These are phyloP conservation scores for Botrytis elliptica DNA, from an alignment of 2,329 filamentous ascomycete species.

Conservation along the genomic window DNA sequence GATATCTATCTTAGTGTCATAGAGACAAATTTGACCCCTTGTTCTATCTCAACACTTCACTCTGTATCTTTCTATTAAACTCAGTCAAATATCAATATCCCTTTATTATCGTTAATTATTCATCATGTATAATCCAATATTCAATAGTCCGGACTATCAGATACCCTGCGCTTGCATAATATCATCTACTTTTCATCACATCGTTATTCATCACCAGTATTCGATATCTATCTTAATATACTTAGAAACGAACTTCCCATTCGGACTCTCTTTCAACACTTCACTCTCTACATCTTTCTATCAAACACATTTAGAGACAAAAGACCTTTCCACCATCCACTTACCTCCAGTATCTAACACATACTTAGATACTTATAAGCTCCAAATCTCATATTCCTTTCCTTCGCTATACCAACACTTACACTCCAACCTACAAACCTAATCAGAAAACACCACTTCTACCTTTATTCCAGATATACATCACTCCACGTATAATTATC, in stretches of 20 bases:
- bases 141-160: too few species aligned
- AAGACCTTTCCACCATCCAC: too few species aligned
- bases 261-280: background rate
- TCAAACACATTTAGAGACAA: background rate
- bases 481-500: fast-evolving
- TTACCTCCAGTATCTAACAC: background rate
- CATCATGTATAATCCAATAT: too few species aligned
- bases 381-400: background rate
- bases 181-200: background rate
- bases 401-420: background rate
- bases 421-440: fast-evolving
- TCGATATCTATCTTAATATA: background rate
- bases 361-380: background rate
- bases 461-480: background rate
- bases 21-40: background rate
- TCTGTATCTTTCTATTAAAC: background rate
- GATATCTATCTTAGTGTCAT: background rate
- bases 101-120: too few species aligned
- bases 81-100: too few species aligned
- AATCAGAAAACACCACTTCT: background rate
- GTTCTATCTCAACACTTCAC: background rate
- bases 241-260: too few species aligned
- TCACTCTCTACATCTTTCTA: background rate
- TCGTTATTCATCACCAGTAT: background rate
- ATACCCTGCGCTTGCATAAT: background rate